These are phyloP conservation scores for Bipolaris zeicola DNA, from an alignment of 2,329 filamentous ascomycete species.

Conservation along the genomic window DNA sequence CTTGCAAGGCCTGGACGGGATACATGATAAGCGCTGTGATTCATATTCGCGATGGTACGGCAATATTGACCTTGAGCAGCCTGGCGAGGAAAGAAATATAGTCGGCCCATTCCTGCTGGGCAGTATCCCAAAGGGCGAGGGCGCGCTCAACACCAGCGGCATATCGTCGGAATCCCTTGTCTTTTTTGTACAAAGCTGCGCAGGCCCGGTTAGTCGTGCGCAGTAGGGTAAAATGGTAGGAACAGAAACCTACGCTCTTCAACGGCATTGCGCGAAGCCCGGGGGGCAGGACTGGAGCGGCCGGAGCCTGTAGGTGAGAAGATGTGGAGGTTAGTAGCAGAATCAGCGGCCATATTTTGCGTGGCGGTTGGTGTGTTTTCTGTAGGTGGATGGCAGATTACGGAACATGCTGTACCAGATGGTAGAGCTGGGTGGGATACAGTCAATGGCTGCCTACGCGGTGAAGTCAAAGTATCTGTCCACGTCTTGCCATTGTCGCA, in stretches of 20 bases:
- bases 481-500: constrained; percentile 17
- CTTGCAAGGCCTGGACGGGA: constrained; percentile 75
- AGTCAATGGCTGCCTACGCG: constrained; percentile 24
- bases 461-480: constrained; percentile 5
- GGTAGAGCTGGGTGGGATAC: constrained; percentile 8
- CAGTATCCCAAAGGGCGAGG: constrained; percentile 86
- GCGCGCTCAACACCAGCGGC: constrained; percentile 85
- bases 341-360: constrained; percentile 49
- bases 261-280: constrained; percentile 77
- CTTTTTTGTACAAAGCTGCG: constrained; percentile 64
- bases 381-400: constrained; percentile 20
- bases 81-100: constrained; percentile 97
- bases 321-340: constrained; percentile 42
- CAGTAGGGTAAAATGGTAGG: no score
- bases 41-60: constrained; percentile 16
- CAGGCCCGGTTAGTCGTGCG: constrained; percentile 15
- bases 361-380: constrained; percentile 23
- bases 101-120: constrained; percentile 97
- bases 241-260: constrained; percentile 68
- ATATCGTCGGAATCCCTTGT: constrained; percentile 82
- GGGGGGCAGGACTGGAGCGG: constrained; percentile 74
- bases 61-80: constrained; percentile 74
- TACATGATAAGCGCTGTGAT: constrained; percentile 31
- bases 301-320: constrained; percentile 82
- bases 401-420: constrained; percentile 38